These are phyloP conservation scores for Daldinia decipiens DNA, from an alignment of 495 filamentous ascomycete species.

Conservation along the genomic window DNA sequence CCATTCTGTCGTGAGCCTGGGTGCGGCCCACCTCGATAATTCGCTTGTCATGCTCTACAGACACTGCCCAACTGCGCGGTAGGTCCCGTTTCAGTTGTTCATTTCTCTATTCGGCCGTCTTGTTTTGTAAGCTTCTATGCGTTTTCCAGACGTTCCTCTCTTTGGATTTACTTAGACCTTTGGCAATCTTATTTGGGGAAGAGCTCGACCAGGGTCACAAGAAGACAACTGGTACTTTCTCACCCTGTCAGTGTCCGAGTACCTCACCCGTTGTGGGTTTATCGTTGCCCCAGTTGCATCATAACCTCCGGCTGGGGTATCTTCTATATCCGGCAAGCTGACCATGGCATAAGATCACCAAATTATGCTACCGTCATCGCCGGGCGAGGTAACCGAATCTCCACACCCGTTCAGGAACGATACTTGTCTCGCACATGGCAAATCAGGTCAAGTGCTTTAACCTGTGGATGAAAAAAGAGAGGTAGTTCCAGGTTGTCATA, in stretches of 20 bases:
- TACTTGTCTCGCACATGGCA: constrained; percentile 61
- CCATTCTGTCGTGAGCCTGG: constrained; percentile 46
- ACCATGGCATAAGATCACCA: constrained; percentile 67
- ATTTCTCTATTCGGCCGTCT: constrained; percentile 54
- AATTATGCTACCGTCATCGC: constrained; percentile 65
- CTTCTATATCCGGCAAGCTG: constrained; percentile 61
- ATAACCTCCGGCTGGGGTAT: constrained; percentile 58
- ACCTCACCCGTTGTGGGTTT: constrained; percentile 49
- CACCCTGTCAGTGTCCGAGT: constrained; percentile 51
- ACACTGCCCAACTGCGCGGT: constrained; percentile 59
- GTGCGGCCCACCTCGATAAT: constrained; percentile 51
- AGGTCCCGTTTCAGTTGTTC: constrained; percentile 60
- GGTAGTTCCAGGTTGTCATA: constrained; percentile 57
- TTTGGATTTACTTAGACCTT: constrained; percentile 46
- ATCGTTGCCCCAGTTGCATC: constrained; percentile 61
- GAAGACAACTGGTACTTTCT: constrained; percentile 41
- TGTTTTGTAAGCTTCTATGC: constrained; percentile 60
- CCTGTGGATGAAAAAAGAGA: constrained; percentile 54
- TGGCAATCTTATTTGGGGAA: constrained; percentile 53
- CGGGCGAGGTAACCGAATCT: constrained; percentile 57
- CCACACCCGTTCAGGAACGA: constrained; percentile 60
- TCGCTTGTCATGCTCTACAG: constrained; percentile 58
- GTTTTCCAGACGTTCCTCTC: constrained; percentile 54
- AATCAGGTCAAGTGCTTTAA: constrained; percentile 59
- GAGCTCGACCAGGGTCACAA: constrained; percentile 50